Percentiles rank a stretch among this genome's conserved stretches.
Evolutionary conservation across 1,139 yeast species (phyloP).

Genomic region (Yamadazyma oceani): DNA sequence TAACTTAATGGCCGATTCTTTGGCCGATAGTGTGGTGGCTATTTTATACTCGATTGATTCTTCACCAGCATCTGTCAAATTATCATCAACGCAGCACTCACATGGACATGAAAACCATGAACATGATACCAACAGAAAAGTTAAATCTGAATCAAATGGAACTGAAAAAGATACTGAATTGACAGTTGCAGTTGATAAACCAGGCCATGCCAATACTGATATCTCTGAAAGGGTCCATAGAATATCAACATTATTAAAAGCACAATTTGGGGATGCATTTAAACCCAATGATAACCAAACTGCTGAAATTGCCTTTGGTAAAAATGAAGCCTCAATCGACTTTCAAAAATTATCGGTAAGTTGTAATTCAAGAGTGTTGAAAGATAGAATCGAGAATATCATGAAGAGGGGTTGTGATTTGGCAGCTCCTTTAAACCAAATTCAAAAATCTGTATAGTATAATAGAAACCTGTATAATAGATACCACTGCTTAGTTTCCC

Average conservation of each 20-base stretch:
- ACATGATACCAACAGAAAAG: conserved; percentile 8
- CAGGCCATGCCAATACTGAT: conserved; percentile 36
- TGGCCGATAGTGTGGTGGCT: conserved; percentile 93
- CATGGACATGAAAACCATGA: conserved; percentile 38
- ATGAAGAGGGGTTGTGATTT: conserved; percentile 74
- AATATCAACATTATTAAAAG: conserved; percentile 62
- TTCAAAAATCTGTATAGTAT: conserved; percentile 11
- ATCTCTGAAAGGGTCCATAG: conserved; percentile 59
- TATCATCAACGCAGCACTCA: conserved; percentile 61
- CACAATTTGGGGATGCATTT: conserved; percentile 87
- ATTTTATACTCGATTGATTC: conserved; percentile 89
- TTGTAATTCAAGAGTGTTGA: conserved; percentile 76
- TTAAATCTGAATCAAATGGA: conserved; percentile 7
- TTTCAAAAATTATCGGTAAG: conserved; percentile 64
- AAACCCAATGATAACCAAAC: conserved; percentile 35
- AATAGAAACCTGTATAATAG: conserved; percentile 2
- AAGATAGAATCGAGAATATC: conserved; percentile 81
- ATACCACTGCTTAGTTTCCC: not conserved
- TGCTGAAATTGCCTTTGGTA: conserved; percentile 69
- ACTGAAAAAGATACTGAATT: conserved; percentile 13
- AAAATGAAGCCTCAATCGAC: conserved; percentile 67
- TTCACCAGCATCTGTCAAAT: conserved; percentile 90
- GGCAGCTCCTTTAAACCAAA: conserved; percentile 67
- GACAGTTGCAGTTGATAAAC: conserved; percentile 19
- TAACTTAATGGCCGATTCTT: conserved; percentile 76